phyloP scores from a whole-genome alignment of 306 rosid species.

The Sphenostylis stenocarpa region DNA sequence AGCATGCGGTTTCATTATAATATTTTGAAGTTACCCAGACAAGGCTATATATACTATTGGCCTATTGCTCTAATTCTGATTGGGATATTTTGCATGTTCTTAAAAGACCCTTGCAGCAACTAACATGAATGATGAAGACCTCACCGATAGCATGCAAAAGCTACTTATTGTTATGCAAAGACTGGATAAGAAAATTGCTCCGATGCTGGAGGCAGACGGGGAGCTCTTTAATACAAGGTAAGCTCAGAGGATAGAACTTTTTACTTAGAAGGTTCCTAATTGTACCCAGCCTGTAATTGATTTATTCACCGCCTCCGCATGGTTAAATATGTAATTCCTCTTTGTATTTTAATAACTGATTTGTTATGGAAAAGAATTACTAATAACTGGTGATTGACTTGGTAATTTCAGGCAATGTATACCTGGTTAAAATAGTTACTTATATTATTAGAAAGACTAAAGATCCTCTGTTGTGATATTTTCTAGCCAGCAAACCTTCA shows the following conservation, averaged over 20 bases:
- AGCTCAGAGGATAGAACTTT: conserved; percentile 14
- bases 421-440: not conserved
- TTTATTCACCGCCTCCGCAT: not conserved
- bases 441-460: not conserved
- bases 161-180: conserved; percentile 94
- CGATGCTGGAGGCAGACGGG: conserved; percentile 91
- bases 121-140: conserved; percentile 79
- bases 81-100: conserved; percentile 28
- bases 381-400: not conserved
- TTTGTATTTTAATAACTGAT: not conserved
- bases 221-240: conserved; percentile 86
- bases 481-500: not conserved
- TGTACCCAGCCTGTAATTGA: not conserved
- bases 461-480: not conserved
- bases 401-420: not conserved
- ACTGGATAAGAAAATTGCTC: conserved; percentile 87
- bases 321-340: not conserved
- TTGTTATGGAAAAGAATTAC: not conserved
- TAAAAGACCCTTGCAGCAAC: conserved; percentile 95
- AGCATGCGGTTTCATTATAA: not conserved
- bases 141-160: conserved; percentile 92
- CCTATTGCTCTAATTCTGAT: conserved; percentile 18
- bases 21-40: not conserved
- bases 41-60: not conserved
- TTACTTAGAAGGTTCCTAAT: conserved; percentile 19